Evolutionary conservation across 345 rosid species (phyloP).

Genomic region (Salix koriyanagi): DNA sequence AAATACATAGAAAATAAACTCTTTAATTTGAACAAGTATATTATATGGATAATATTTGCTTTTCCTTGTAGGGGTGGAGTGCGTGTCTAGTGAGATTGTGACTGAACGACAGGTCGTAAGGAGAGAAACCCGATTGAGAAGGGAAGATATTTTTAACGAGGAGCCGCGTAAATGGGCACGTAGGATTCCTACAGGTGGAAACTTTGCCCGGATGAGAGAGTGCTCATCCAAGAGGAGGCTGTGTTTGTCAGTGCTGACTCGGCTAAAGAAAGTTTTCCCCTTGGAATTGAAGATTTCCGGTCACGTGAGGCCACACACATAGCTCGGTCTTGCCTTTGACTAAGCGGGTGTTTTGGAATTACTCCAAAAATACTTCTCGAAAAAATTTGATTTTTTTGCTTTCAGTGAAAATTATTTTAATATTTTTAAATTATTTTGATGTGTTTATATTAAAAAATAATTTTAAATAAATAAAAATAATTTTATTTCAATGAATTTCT

Average conservation of each 20-base stretch:
- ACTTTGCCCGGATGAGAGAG: neutral
- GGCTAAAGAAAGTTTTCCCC: slow-evolving; percentile 22
- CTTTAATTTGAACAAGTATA: too few species aligned
- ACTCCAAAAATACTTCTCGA: too few species aligned
- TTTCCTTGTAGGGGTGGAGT: neutral
- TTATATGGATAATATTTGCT: neutral
- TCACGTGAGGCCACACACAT: slow-evolving; percentile 41
- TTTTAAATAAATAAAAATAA: too few species aligned
- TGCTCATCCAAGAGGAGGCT: slow-evolving; percentile 11
- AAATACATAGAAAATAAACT: too few species aligned
- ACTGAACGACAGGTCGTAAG: neutral
- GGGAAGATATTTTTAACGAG: slow-evolving; percentile 6
- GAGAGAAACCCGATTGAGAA: neutral
- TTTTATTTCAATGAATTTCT: too few species aligned
- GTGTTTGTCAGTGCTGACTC: slow-evolving; percentile 24
- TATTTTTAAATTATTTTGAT: too few species aligned
- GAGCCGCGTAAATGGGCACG: slow-evolving; percentile 37
- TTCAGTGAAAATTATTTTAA: too few species aligned
- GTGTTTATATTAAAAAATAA: too few species aligned
- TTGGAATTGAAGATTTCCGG: slow-evolving; percentile 29
- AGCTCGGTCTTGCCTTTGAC: slow-evolving; percentile 40
- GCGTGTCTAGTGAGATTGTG: neutral
- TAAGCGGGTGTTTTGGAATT: neutral
- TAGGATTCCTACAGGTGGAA: slow-evolving; percentile 23
- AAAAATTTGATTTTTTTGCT: too few species aligned